These are phyloP conservation scores for Phytophthora rubi DNA, from an alignment of 352 stramenopile genomes.

Conservation along the genomic window DNA sequence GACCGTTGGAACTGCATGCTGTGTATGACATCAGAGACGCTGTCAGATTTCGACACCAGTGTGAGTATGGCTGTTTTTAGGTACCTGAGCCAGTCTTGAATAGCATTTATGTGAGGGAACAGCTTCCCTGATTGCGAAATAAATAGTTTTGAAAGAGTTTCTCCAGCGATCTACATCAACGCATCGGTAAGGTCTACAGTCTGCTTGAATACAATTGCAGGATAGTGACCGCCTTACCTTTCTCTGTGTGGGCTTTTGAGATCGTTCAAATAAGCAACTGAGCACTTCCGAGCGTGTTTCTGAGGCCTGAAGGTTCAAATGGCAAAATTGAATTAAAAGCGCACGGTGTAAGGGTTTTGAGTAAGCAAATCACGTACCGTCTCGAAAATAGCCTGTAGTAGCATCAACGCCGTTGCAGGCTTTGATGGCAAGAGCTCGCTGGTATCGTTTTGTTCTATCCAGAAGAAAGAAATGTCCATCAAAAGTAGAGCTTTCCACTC, in stretches of 20 bases:
- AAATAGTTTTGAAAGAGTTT: constrained; percentile 55
- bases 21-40: neutral
- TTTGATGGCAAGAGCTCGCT: constrained; percentile 21
- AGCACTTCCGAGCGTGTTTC: constrained; percentile 63
- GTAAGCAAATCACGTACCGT: constrained; percentile 24
- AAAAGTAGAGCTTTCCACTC: constrained; percentile 83
- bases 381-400: constrained; percentile 53
- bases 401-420: constrained; percentile 20
- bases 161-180: constrained; percentile 29
- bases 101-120: constrained; percentile 51
- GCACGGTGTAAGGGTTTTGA: neutral
- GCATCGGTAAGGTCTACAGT: neutral
- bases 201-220: neutral
- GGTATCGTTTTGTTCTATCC: constrained; percentile 44
- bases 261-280: constrained; percentile 43
- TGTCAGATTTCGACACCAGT: constrained; percentile 3
- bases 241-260: constrained; percentile 31
- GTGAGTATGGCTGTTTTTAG: neutral
- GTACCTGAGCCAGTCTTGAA: constrained; percentile 78
- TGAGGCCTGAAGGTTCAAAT: constrained; percentile 38
- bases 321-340: constrained; percentile 2
- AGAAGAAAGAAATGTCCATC: constrained; percentile 75
- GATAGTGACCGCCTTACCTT: constrained; percentile 26
- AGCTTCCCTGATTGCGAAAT: constrained; percentile 44
- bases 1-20: constrained; percentile 59